Evolutionary conservation across 2,329 filamentous ascomycete genomes (phyloP).

Genomic region (Xylaria polymorpha): DNA sequence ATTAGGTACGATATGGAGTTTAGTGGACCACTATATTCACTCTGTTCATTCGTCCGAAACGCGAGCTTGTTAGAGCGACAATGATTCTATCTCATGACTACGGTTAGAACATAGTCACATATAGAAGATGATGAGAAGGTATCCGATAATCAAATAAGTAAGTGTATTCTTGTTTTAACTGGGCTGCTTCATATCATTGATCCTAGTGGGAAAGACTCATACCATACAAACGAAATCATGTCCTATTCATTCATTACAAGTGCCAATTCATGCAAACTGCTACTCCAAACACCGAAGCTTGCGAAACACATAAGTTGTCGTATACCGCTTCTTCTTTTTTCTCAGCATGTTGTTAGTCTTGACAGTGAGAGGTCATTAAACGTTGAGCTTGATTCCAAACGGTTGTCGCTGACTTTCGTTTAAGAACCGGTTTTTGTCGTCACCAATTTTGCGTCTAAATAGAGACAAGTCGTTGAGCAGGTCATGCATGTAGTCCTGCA

Average conservation of each 20-base stretch:
- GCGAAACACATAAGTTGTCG: slow-evolving; percentile 28
- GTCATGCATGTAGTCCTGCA: slow-evolving; percentile 87
- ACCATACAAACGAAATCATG: slow-evolving; percentile 33
- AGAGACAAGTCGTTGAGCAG: slow-evolving; percentile 82
- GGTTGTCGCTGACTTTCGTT: slow-evolving; percentile 69
- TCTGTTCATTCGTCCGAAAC: slow-evolving; percentile 54
- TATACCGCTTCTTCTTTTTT: slow-evolving; percentile 9
- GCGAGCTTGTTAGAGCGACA: slow-evolving; percentile 27
- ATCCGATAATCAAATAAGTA: slow-evolving; percentile 10
- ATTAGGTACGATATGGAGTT: slow-evolving; percentile 84
- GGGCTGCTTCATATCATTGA: slow-evolving; percentile 12
- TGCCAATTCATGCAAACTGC: slow-evolving; percentile 23
- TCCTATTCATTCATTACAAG: slow-evolving; percentile 26
- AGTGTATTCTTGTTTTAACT: slow-evolving; percentile 30
- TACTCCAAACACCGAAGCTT: slow-evolving; percentile 42
- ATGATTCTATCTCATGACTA: slow-evolving; percentile 11
- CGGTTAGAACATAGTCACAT: background rate
- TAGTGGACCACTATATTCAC: slow-evolving; percentile 73
- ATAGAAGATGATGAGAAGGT: background rate
- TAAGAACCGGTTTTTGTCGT: slow-evolving; percentile 79
- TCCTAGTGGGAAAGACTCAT: slow-evolving; percentile 18
- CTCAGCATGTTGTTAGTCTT: background rate
- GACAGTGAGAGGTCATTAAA: slow-evolving; percentile 39
- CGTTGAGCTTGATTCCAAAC: slow-evolving; percentile 58
- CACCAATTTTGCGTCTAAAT: slow-evolving; percentile 86